Evolutionary conservation across 495 filamentous ascomycete genomes (phyloP).

Genomic region (Emericellopsis terricola): DNA sequence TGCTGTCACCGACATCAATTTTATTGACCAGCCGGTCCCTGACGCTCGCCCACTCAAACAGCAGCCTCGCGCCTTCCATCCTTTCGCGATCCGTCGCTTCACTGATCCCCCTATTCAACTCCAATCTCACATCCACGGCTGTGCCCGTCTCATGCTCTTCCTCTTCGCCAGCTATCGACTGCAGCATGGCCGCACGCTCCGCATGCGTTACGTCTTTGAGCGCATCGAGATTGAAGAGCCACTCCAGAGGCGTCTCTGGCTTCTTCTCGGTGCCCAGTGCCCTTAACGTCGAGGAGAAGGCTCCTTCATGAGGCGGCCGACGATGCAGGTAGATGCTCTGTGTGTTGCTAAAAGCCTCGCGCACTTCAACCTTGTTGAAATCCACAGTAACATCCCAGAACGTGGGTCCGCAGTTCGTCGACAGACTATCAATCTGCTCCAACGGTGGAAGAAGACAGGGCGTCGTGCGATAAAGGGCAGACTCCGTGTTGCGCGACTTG

Average conservation of each 20-base stretch:
- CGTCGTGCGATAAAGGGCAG: slow-evolving; percentile 20
- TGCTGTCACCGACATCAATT: neutral
- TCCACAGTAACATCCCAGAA: slow-evolving; percentile 80
- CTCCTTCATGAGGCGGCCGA: slow-evolving; percentile 47
- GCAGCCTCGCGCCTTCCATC: slow-evolving; percentile 51
- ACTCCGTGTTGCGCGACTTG: slow-evolving; percentile 11
- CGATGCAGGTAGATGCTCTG: slow-evolving; percentile 70
- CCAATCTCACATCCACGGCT: slow-evolving; percentile 60
- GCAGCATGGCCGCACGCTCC: slow-evolving; percentile 57
- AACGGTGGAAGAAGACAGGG: slow-evolving; percentile 80
- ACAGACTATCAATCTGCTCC: slow-evolving; percentile 43
- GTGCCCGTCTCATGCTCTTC: slow-evolving; percentile 35
- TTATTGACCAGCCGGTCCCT: slow-evolving; percentile 7
- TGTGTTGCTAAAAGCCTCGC: slow-evolving; percentile 51
- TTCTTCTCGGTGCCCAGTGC: slow-evolving; percentile 16
- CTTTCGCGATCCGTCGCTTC: slow-evolving; percentile 44
- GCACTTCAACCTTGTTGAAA: slow-evolving; percentile 46
- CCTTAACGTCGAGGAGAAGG: slow-evolving; percentile 59
- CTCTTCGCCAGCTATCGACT: slow-evolving; percentile 24
- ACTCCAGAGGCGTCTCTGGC: slow-evolving; percentile 6
- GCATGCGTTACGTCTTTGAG: slow-evolving; percentile 52
- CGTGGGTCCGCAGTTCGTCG: slow-evolving; percentile 41
- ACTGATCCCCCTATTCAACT: slow-evolving; percentile 40
- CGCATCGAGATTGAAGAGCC: slow-evolving; percentile 20
- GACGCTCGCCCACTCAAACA: slow-evolving; percentile 66